Evolutionary conservation across 106 monocot species (phyloP), one percentile per base, ranked within the genome.

Genomic region (Allium cepa): DNA sequence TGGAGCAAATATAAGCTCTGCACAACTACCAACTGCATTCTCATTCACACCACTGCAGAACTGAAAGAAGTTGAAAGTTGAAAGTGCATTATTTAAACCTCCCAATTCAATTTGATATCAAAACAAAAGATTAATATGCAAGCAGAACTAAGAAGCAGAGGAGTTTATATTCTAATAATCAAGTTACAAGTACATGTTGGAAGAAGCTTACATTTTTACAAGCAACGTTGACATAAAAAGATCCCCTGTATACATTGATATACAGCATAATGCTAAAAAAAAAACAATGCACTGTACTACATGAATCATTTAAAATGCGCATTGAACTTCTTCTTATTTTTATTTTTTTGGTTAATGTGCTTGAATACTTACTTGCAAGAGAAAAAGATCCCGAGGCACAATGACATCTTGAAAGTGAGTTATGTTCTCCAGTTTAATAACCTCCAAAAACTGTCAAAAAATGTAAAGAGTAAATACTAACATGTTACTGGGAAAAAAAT

Each of bases 1-100:
- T 60, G 88, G 88, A 17, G 88, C 84, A 85, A 85, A 89, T 9
- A 89, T 52, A 22, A 89, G 88, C 58, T 89, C 88, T 11, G 88
- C 81, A 60, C 63, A 82, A 46, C 69, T 82, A 2, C 84, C 84
- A 47, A 74, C 36, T 59, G 79, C 56, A 60, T 67, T 82, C 69
- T 89, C 84, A 71, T 85, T 85, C 51, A 89, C 63, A 67, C 88
- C 88, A 80, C 66, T 82, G 62, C 75, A 89, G 16, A 89, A 79
- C 88, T 89, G 82, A 26, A 36, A 26, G 11, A 36, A 36, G 36
- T 36, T 36, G 36, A 36, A 36, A 36, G 36, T 36, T 36, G 36
- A 36, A 36, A 36, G 52, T 27, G n/a, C 12, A 51, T 57, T 75
- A 50, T 5, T 77, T 55, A 47, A 76, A 11, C 59, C 45, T 70